Evolutionary conservation across 2,329 filamentous ascomycete genomes (phyloP).

Genomic region (Thielaviopsis musarum): DNA sequence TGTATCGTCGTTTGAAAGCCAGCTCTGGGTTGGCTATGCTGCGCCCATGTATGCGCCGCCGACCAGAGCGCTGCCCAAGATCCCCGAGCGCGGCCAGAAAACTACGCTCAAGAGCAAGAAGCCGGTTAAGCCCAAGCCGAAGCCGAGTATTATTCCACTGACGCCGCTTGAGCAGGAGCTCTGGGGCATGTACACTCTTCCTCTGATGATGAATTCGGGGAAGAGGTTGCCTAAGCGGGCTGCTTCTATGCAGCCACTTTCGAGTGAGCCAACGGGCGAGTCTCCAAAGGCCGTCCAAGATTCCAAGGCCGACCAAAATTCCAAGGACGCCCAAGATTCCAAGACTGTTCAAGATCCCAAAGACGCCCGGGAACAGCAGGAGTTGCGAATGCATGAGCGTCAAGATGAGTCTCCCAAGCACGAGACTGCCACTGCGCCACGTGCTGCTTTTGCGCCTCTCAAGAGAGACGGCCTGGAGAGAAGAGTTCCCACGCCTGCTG

Average conservation of each 20-base stretch:
- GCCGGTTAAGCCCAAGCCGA: background rate
- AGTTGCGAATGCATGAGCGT: too few relatives aligned
- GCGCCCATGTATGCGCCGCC: constrained; percentile 2
- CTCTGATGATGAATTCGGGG: background rate
- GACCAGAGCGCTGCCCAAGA: background rate
- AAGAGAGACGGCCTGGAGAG: background rate
- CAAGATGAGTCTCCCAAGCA: background rate
- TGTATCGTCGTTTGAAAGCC: background rate
- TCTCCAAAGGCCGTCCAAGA: background rate
- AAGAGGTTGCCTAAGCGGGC: background rate
- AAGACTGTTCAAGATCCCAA: too few relatives aligned
- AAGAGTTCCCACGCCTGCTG: background rate
- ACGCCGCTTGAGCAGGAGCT: constrained; percentile 3
- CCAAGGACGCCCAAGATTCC: too few relatives aligned
- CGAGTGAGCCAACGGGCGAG: background rate
- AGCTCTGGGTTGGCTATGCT: constrained; percentile 4
- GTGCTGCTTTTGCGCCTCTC: background rate
- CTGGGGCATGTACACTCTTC: constrained; percentile 5
- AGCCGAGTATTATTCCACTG: background rate
- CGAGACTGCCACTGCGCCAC: background rate
- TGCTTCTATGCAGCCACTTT: background rate
- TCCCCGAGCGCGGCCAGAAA: background rate
- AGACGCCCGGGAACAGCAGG: too few relatives aligned
- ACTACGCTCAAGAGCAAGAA: background rate
- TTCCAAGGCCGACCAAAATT: too few relatives aligned